phyloP scores from a whole-genome alignment of 1,284 basidiomycete genomes.

The Cerrena zonata region DNA sequence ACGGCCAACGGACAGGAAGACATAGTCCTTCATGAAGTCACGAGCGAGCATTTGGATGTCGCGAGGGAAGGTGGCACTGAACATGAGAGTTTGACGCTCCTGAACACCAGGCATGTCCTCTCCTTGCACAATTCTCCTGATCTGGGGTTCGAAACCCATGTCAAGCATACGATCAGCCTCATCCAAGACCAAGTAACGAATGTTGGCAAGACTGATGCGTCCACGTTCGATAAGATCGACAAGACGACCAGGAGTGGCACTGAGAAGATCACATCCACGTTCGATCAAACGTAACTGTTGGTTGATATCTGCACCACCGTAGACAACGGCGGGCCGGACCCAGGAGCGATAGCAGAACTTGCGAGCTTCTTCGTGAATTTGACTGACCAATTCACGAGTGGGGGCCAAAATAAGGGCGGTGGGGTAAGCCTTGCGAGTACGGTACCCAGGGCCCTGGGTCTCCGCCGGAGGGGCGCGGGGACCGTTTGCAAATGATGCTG shows the following conservation, averaged over 20 bases:
- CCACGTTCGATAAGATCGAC: slow-evolving; percentile 97
- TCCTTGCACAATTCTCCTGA: slow-evolving; percentile 94
- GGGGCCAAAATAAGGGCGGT: slow-evolving; percentile 95
- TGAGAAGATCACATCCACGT: slow-evolving; percentile 93
- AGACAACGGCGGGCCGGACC: slow-evolving; percentile 98
- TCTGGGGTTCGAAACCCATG: slow-evolving; percentile 99
- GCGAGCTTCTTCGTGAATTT: slow-evolving; percentile 98
- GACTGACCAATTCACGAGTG: slow-evolving; percentile 96
- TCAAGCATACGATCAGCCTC: slow-evolving; percentile 99
- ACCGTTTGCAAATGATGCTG: slow-evolving; percentile 84
- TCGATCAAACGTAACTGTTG: slow-evolving; percentile 92
- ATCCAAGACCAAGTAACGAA: slow-evolving; percentile 96
- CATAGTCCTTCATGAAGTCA: slow-evolving; percentile 93
- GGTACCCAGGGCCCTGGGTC: slow-evolving; percentile 48
- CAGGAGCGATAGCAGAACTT: slow-evolving; percentile 99
- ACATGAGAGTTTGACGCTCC: slow-evolving; percentile 98
- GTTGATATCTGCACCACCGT: slow-evolving; percentile 97
- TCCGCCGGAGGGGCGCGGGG: slow-evolving; percentile 67
- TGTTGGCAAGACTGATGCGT: slow-evolving; percentile 91
- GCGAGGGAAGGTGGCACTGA: slow-evolving; percentile 97
- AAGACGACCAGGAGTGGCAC: slow-evolving; percentile 96
- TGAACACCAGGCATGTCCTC: slow-evolving; percentile 95
- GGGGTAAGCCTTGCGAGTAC: slow-evolving; percentile 87
- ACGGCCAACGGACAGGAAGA: slow-evolving; percentile 97
- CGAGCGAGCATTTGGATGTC: slow-evolving; percentile 97